phyloP scores from a whole-genome alignment of 768 basidiomycete species.

The Amanita thiersii region DNA sequence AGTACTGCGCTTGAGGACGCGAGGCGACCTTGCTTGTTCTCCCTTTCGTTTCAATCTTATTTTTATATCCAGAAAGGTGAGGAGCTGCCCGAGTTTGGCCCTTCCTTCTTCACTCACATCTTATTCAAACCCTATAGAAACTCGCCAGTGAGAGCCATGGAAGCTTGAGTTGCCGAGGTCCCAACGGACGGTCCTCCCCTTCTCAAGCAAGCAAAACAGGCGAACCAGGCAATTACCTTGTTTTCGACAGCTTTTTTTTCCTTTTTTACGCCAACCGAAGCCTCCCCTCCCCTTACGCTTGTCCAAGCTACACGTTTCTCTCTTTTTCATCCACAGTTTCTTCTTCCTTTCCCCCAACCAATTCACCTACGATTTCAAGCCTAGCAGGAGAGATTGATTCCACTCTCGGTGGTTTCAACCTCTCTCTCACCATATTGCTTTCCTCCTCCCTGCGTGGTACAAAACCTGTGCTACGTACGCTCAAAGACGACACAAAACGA shows the following conservation, averaged over 20 bases:
- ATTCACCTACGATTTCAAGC: slow-evolving; percentile 10
- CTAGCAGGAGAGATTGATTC: too few species aligned
- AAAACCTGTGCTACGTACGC: too few species aligned
- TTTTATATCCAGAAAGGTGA: neutral
- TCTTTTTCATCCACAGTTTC: slow-evolving; percentile 12
- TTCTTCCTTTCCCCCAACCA: slow-evolving; percentile 10
- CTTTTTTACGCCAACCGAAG: neutral
- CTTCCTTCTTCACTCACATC: neutral
- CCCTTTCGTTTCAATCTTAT: neutral
- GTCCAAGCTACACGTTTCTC: neutral
- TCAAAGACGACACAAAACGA: too few species aligned
- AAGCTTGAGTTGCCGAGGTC: slow-evolving; percentile 74
- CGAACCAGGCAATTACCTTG: too few species aligned
- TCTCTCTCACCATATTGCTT: too few species aligned
- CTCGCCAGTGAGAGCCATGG: slow-evolving; percentile 34
- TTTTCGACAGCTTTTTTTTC: neutral
- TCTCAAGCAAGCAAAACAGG: slow-evolving; percentile 52
- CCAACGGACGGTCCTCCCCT: slow-evolving; percentile 46
- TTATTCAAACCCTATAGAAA: neutral
- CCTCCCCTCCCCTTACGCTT: neutral
- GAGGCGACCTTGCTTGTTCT: neutral
- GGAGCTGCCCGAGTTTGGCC: neutral
- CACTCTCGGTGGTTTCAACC: neutral
- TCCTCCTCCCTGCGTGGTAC: too few species aligned
- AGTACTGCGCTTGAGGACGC: neutral